phyloP scores from a whole-genome alignment of 169 alveolate species.

The Cryptosporidium ubiquitum region DNA sequence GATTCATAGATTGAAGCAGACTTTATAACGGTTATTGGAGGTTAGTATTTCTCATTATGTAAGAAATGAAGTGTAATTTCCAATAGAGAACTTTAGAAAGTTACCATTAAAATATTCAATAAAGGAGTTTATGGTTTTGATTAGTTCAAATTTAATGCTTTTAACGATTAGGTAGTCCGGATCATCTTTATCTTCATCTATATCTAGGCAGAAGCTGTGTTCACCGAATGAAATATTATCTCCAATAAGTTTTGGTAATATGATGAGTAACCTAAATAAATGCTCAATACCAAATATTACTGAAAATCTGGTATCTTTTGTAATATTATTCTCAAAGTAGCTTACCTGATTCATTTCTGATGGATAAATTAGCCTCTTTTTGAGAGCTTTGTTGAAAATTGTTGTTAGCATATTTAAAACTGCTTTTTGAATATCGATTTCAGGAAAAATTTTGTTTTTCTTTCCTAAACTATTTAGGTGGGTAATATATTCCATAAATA shows the following conservation, averaged over 20 bases:
- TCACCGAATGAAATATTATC: constrained; percentile 21
- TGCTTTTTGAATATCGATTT: background rate
- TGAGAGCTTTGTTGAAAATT: constrained; percentile 34
- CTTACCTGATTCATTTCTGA: constrained; percentile 13
- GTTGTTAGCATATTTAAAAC: background rate
- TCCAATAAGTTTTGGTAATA: constrained; percentile 12
- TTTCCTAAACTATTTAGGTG: background rate
- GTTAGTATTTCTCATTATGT: background rate
- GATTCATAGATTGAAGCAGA: background rate
- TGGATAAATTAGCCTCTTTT: constrained; percentile 20
- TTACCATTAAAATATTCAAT: constrained; percentile 21
- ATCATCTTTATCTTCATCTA: background rate
- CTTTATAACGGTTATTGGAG: background rate
- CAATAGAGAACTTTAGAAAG: constrained; percentile 6
- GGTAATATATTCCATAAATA: background rate
- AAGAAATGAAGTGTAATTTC: background rate
- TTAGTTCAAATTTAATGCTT: background rate
- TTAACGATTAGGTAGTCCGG: constrained; percentile 1
- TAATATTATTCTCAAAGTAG: constrained; percentile 2
- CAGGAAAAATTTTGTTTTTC: background rate
- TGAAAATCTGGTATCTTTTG: background rate
- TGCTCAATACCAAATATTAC: constrained; percentile 51
- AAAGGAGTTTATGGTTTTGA: constrained; percentile 16
- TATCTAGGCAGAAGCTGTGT: background rate
- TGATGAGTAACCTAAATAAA: constrained; percentile 19